phyloP scores from a whole-genome alignment of 345 rosid genomes.

The Lepidium didymum region DNA sequence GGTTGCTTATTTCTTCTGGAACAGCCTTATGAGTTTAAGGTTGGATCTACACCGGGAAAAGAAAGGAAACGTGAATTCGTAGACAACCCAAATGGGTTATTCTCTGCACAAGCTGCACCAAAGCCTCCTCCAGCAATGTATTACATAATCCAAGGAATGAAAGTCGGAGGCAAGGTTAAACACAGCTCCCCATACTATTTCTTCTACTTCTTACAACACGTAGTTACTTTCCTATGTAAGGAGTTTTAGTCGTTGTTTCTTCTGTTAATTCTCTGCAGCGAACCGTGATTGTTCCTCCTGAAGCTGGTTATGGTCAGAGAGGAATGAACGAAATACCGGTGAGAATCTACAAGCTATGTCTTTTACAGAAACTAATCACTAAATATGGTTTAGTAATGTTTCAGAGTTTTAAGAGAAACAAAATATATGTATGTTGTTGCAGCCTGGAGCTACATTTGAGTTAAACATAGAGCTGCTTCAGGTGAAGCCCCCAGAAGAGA shows the following conservation, averaged over 20 bases:
- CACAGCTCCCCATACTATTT: neutral
- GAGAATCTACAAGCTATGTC: conserved; percentile 31
- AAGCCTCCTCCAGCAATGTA: conserved; percentile 95
- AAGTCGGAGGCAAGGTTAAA: conserved; percentile 79
- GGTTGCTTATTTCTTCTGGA: neutral
- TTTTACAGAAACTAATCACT: neutral
- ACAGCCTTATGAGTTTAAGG: conserved; percentile 84
- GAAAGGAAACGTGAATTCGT: conserved; percentile 84
- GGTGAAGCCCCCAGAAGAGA: conserved; percentile 40
- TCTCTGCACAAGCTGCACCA: conserved; percentile 97
- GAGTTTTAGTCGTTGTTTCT: neutral
- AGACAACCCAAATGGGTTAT: conserved; percentile 86
- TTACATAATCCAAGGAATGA: conserved; percentile 70
- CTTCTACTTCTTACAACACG: neutral
- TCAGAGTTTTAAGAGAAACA: neutral
- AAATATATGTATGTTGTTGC: conserved; percentile 24
- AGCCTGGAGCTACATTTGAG: conserved; percentile 78
- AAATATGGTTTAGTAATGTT: neutral
- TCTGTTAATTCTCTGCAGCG: conserved; percentile 41
- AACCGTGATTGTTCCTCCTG: conserved; percentile 80
- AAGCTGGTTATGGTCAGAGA: conserved; percentile 67
- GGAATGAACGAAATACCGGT: conserved; percentile 96
- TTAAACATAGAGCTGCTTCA: conserved; percentile 79
- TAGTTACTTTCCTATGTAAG: neutral
- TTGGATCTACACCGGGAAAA: conserved; percentile 80